phyloP scores from a whole-genome alignment of 345 rosid species.

The Syzygium oleosum region DNA sequence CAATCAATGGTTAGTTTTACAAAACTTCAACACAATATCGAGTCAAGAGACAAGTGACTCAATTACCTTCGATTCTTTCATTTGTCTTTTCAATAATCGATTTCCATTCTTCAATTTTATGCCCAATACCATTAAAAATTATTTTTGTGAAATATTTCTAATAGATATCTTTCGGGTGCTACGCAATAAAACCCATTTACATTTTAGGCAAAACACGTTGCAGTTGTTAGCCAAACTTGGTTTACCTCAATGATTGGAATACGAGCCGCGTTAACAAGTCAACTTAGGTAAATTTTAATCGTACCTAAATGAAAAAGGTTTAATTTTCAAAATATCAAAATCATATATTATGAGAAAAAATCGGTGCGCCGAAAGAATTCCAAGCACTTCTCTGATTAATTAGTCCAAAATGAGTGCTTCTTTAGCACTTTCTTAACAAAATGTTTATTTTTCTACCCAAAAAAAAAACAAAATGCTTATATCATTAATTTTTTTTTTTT shows the following conservation, averaged over 20 bases:
- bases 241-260: neutral
- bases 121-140: neutral
- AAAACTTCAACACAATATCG: neutral
- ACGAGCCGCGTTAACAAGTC: neutral
- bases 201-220: neutral
- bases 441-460: neutral
- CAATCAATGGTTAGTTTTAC: neutral
- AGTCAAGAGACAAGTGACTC: neutral
- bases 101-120: neutral
- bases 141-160: fast-evolving
- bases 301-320: neutral
- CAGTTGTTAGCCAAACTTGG: neutral
- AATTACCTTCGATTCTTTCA: neutral
- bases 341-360: neutral
- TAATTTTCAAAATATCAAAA: neutral
- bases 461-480: too few species aligned
- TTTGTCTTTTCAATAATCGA: neutral
- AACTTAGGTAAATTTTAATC: neutral
- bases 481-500: too few species aligned
- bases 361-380: neutral
- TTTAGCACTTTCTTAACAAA: neutral
- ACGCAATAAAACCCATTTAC: neutral
- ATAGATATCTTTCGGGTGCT: neutral
- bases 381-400: neutral
- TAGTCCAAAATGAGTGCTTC: neutral